Base-by-base conservation (phyloP, 2,329 filamentous ascomycete species). In the Apiospora hydei region DNA sequence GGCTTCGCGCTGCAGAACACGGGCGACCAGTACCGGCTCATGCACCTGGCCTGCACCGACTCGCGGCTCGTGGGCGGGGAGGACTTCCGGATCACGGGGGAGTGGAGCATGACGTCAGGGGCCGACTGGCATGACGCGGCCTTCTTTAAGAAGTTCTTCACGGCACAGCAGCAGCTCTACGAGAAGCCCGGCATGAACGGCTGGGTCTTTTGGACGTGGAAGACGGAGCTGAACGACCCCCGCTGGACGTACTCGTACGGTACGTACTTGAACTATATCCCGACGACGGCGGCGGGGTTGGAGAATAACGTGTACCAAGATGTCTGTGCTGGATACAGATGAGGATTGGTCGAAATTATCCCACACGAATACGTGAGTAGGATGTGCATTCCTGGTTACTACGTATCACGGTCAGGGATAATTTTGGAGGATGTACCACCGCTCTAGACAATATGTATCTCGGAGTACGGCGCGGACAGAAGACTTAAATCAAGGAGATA, bases 161-260 rank as follows among this genome's bases (percentile, higher is more conserved):
- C 83, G 3, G 86, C 86, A 2, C 69, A 70, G 64, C 69, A 70
- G 46, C 26, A 38, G 10, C 69, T 70, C 1, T 89, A 88, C 74
- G 87, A 89, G 78, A 80, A 82, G 73, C 76, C 76, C 24, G 75
- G 75, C 5, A 73, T 78, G 44, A 76, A 81, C 30, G 86, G 86
- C 0, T 89, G 86, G 86, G 76, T 85, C 8, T 89, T 87, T 74
- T 89, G 88, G 87, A 84, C 81, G 4, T 89, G 87, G 88, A 89
- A 88, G 81, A 86, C 74, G 51, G 74, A 77, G 72, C 85, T 74
- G 72, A 82, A 77, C 57, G 82, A 85, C 77, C 84, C 81, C 75
- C 77, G 83, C 68, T 86, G 84, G 84, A 61, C 26, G 2, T 64
- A 64, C 30, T 64, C 57, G 7, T n/a, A 38, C 16, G 57, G 30